phyloP scores from a whole-genome alignment of 108 stramenopile species.

The Bacterosira constricta region DNA sequence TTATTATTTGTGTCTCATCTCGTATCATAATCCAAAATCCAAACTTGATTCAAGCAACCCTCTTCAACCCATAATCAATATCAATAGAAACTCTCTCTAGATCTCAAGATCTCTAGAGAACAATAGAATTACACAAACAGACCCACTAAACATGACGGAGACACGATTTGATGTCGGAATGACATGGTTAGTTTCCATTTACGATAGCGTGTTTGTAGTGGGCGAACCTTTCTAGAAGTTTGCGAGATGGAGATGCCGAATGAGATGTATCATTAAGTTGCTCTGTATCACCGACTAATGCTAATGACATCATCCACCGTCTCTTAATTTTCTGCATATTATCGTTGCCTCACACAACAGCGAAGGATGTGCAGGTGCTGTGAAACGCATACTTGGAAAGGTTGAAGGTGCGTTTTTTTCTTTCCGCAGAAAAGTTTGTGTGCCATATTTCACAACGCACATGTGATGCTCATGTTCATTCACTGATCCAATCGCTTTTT shows the following conservation, averaged over 20 bases:
- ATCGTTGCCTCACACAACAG: slow-evolving; percentile 23
- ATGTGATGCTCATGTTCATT: background rate
- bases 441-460: background rate
- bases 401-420: slow-evolving; percentile 64
- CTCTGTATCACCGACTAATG: background rate
- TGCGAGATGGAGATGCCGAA: background rate
- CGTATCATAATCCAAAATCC: too few species aligned
- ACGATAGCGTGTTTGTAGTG: background rate
- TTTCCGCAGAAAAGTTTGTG: background rate
- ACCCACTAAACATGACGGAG: slow-evolving; percentile 50
- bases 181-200: slow-evolving; percentile 62
- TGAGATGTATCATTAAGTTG: background rate
- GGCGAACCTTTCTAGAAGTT: background rate
- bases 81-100: too few species aligned
- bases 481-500: background rate
- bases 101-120: too few species aligned
- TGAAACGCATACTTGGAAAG: slow-evolving; percentile 77
- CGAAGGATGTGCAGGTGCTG: slow-evolving; percentile 76
- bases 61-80: too few species aligned
- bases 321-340: background rate
- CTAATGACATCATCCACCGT: too few species aligned
- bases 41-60: too few species aligned
- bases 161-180: slow-evolving; percentile 77
- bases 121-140: too few species aligned
- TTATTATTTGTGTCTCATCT: too few species aligned